A percentile compares a stretch with the other conserved stretches of the same genome.
Conservation (phyloP, 1,284 basidiomycete species). For the Sporisorium graminicola region DNA sequence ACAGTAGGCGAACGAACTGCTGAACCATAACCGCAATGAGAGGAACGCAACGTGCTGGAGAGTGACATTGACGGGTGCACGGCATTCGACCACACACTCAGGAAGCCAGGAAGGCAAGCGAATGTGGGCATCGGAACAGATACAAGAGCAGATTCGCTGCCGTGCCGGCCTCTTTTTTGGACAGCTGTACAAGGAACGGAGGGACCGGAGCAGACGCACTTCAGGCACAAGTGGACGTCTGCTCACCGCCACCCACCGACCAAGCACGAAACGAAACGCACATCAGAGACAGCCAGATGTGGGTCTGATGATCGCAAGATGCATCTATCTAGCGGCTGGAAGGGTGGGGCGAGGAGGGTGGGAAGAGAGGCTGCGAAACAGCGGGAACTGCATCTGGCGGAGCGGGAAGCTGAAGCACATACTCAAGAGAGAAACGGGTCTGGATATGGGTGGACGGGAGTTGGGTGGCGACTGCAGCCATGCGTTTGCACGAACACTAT, state of each 20-base stretch:
- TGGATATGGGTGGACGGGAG: constrained; percentile 4
- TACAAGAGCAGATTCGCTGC: too few relatives aligned
- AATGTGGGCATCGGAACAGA: not conserved
- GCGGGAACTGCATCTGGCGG: constrained; percentile 8
- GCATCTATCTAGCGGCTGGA: constrained; percentile 4
- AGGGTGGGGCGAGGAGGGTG: not conserved
- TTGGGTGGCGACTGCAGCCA: constrained; percentile 17
- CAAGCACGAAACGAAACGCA: not conserved
- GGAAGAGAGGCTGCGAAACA: constrained; percentile 5
- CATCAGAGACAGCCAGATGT: not conserved
- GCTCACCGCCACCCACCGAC: constrained; percentile 9
- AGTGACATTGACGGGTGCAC: not conserved
- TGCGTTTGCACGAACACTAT: constrained; percentile 13
- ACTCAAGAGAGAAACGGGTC: not conserved
- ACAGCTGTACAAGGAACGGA: constrained; percentile 23
- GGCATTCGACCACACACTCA: not conserved
- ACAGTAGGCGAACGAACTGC: not conserved
- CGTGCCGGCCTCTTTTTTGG: constrained; percentile 13
- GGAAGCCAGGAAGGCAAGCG: not conserved
- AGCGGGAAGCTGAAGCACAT: constrained; percentile 16
- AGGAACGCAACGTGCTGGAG: constrained; percentile 8
- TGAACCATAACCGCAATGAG: not conserved
- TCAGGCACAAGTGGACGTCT: constrained; percentile 29
- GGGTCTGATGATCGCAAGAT: constrained; percentile 13
- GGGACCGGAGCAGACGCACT: not conserved